Evolutionary conservation across 2,329 filamentous ascomycete species (phyloP), one percentile per base, ranked within the genome.

Genomic region (Claviceps arundinis): DNA sequence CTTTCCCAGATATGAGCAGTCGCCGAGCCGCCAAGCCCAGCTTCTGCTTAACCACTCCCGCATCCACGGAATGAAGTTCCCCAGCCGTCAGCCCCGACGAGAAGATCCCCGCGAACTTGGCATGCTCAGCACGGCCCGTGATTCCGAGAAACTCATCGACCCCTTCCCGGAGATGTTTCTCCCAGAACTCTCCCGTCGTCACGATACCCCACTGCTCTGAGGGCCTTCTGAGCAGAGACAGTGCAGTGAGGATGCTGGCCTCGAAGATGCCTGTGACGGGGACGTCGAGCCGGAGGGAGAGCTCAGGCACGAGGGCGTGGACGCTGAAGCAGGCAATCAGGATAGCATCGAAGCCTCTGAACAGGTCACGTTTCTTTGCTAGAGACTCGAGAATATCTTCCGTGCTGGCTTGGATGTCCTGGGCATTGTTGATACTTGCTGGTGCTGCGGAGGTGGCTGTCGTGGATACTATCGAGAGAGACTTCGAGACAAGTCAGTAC

Each of bases 291-390:
- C 38, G 38, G 3, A 14, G 56, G 13, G 71, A 66, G 14, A 95
- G 69, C 48, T 75, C 66, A 0, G 73, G 65, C 0, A 95, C 87
- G 0, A 96, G 76, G 0, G 85, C 82, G 62, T 96, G 89, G 1
- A 85, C 81, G 54, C 87, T 93, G 70, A 88, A 97, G 70, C 91
- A 96, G 19, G 89, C 89, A 2, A 96, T 77, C 0, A 96, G 75
- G 56, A 94, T 83, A n/a, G 77, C 89, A 62, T 93, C 82, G 65
- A 87, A 81, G 30, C 68, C 40, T 19, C 17, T 19, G 7, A 77
- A 63, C 0, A 68, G 54, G 55, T 62, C 45, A 14, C 69, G 54
- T 43, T 55, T 52, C 1, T 71, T 63, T 26, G 69, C 63, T 5
- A 87, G 63, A 54, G 80, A 72, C 1, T 73, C 69, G 16, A 84